Percentiles rank a stretch among this genome's conserved stretches.
Conservation (phyloP, 2,329 filamentous ascomycete species). For the Penicillium sp. region DNA sequence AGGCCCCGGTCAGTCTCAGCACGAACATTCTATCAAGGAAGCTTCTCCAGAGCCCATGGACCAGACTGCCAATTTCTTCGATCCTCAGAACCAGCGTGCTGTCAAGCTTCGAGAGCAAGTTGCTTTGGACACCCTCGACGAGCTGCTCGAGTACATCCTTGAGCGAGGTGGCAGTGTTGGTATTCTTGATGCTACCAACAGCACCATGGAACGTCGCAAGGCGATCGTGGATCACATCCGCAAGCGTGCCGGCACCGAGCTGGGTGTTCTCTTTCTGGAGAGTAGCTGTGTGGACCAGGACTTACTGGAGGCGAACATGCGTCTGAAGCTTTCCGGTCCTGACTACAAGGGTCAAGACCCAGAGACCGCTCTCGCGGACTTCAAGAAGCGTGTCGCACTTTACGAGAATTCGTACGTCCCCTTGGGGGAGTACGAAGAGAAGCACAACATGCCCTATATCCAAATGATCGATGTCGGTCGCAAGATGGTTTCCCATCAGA, state of each 20-base stretch:
- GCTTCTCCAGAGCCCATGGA: conserved; percentile 61
- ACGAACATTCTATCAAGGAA: conserved; percentile 24
- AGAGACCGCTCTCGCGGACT: conserved; percentile 77
- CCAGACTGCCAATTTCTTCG: conserved; percentile 90
- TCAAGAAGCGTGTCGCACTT: conserved; percentile 85
- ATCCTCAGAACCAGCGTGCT: conserved; percentile 80
- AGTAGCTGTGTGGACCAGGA: conserved; percentile 84
- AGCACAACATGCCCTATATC: conserved; percentile 88
- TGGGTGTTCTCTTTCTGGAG: conserved; percentile 93
- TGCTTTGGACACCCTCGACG: conserved; percentile 86
- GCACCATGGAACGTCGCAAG: conserved; percentile 80
- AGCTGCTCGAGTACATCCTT: conserved; percentile 85
- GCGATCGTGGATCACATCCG: conserved; percentile 81
- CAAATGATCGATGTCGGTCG: conserved; percentile 97
- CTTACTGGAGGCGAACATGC: conserved; percentile 93
- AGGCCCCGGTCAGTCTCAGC: conserved; percentile 12
- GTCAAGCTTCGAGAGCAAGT: conserved; percentile 85
- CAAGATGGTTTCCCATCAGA: conserved; percentile 86
- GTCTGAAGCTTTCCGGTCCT: conserved; percentile 88
- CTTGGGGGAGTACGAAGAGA: conserved; percentile 85
- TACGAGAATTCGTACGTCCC: conserved; percentile 95
- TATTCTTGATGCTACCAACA: conserved; percentile 96
- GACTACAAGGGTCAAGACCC: conserved; percentile 97
- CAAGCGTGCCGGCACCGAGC: conserved; percentile 72
- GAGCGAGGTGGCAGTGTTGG: conserved; percentile 81